Evolutionary conservation across 106 monocot genomes (phyloP).

Genomic region (Dendrobium nobile): DNA sequence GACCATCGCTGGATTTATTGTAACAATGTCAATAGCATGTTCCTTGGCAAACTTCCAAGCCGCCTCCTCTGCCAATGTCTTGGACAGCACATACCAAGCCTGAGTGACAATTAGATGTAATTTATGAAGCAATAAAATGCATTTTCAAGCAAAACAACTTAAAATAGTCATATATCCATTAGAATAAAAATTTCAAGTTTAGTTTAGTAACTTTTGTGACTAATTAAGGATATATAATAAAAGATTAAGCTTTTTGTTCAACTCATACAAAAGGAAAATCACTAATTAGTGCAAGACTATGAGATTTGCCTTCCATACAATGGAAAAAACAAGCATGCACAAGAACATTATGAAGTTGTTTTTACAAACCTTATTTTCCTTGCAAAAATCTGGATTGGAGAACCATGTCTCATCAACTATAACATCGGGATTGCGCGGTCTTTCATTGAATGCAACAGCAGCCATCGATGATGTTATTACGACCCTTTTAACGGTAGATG

Average conservation of each 20-base stretch:
- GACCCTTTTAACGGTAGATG: conserved; percentile 50
- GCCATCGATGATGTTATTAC: conserved; percentile 63
- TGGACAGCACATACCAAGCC: conserved; percentile 84
- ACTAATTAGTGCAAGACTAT: too few species aligned
- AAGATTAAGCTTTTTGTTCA: background rate
- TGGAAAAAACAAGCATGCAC: background rate
- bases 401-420: conserved; percentile 78
- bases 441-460: conserved; percentile 48
- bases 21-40: conserved; percentile 56
- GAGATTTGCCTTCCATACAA: too few species aligned
- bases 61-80: conserved; percentile 83
- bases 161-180: too few species aligned
- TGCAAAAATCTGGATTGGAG: conserved; percentile 39
- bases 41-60: conserved; percentile 88
- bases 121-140: background rate
- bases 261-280: too few species aligned
- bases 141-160: background rate
- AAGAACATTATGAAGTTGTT: background rate
- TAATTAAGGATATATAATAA: background rate
- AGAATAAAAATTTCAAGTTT: background rate
- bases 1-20: conserved; percentile 87
- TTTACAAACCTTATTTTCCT: conserved; percentile 36
- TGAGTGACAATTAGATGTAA: conserved; percentile 20
- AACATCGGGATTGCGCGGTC: conserved; percentile 44
- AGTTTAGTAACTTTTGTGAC: background rate